These are phyloP conservation scores for Neonectria hederae DNA, from an alignment of 2,329 filamentous ascomycete genomes.

Conservation along the genomic window DNA sequence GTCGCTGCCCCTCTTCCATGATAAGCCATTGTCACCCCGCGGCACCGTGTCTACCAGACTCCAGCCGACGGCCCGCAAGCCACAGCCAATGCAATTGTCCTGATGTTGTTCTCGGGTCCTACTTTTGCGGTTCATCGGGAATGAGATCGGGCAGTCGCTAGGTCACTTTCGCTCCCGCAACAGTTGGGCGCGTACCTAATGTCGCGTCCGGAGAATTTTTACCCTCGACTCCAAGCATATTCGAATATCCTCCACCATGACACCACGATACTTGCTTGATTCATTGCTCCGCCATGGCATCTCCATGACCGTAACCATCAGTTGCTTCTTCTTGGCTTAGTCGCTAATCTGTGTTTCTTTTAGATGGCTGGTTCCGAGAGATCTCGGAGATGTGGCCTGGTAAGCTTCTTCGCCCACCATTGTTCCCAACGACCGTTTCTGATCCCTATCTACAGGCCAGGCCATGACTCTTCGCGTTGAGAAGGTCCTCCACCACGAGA, in stretches of 20 bases:
- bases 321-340: not conserved
- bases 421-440: constrained; percentile 1
- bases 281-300: not conserved
- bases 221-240: not conserved
- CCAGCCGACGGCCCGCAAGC: not conserved
- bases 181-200: not conserved
- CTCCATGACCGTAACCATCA: not conserved
- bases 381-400: constrained; percentile 98
- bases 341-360: constrained; percentile 23
- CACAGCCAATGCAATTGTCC: not conserved
- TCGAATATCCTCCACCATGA: constrained; percentile 3
- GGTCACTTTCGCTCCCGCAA: not conserved
- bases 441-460: constrained; percentile 68
- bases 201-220: constrained; percentile 10
- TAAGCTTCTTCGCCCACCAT: constrained; percentile 42
- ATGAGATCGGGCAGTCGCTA: not conserved
- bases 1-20: constrained; percentile 42
- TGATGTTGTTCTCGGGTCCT: not conserved
- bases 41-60: not conserved
- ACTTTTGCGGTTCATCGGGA: not conserved
- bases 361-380: constrained; percentile 99
- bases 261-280: constrained; percentile 6
- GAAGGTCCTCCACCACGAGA: constrained; percentile 98
- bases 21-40: constrained; percentile 23
- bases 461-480: constrained; percentile 99